Conservation (phyloP, 2,329 filamentous ascomycete species). For the Pestalotiopsis sp. region DNA sequence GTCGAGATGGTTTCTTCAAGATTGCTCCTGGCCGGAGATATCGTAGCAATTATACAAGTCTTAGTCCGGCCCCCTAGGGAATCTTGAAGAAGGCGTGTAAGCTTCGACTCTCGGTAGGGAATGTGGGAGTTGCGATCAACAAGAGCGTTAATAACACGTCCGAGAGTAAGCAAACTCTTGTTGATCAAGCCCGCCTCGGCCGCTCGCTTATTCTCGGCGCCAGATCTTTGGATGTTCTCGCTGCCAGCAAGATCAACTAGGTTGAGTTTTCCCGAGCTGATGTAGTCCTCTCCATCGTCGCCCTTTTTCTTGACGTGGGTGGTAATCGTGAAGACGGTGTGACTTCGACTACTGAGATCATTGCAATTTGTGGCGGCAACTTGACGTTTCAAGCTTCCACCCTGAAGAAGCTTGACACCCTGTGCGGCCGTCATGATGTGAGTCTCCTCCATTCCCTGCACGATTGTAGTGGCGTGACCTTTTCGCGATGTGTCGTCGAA, state of each 20-base stretch:
- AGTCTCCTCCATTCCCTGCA: constrained; percentile 97
- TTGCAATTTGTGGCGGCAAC: constrained; percentile 99
- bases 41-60: constrained; percentile 96
- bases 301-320: constrained; percentile 82
- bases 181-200: constrained; percentile 96
- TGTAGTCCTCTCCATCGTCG: constrained; percentile 84
- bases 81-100: constrained; percentile 93
- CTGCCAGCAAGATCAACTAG: constrained; percentile 95
- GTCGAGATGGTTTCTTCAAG: constrained; percentile 98
- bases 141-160: constrained; percentile 94
- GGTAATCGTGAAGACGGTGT: constrained; percentile 96
- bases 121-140: constrained; percentile 91
- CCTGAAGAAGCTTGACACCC: constrained; percentile 85
- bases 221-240: constrained; percentile 96
- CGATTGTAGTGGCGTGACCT: constrained; percentile 81
- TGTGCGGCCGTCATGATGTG: constrained; percentile 84
- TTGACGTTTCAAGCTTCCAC: constrained; percentile 90
- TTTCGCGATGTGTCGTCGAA: constrained; percentile 88
- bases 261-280: constrained; percentile 92
- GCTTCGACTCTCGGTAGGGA: constrained; percentile 89
- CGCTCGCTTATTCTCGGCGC: constrained; percentile 96
- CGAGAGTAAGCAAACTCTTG: constrained; percentile 92
- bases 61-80: constrained; percentile 94
- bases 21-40: constrained; percentile 93
- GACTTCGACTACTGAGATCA: constrained; percentile 93